Conservation (phyloP, 1,284 basidiomycete species). For the Pseudozyma tsukubaensis region DNA sequence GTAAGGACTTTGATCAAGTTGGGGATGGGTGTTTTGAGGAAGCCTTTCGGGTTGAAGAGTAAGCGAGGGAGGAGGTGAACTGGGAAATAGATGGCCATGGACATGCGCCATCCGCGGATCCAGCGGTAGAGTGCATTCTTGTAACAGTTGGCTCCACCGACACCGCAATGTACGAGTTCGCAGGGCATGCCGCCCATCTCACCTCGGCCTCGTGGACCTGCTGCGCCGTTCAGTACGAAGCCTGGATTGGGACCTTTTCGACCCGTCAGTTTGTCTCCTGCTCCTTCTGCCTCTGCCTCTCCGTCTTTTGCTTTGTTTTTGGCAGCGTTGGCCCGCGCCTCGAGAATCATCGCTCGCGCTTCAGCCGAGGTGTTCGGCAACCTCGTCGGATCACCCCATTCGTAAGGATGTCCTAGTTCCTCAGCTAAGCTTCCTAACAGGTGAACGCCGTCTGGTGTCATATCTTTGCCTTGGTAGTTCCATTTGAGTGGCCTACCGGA, state of each 20-base stretch:
- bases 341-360: constrained; percentile 20
- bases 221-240: constrained; percentile 54
- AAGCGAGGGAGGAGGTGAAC: constrained; percentile 69
- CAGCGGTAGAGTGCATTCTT: constrained; percentile 66
- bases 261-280: background rate
- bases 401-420: constrained; percentile 55
- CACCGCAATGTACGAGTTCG: constrained; percentile 67
- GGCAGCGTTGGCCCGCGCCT: constrained; percentile 18
- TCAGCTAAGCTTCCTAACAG: constrained; percentile 53
- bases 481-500: constrained; percentile 57
- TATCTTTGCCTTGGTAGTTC: constrained; percentile 58
- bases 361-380: constrained; percentile 41
- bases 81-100: constrained; percentile 69
- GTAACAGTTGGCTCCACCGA: constrained; percentile 66
- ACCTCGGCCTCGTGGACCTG: constrained; percentile 52
- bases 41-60: constrained; percentile 62
- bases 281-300: background rate
- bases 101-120: constrained; percentile 64
- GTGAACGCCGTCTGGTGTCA: constrained; percentile 43
- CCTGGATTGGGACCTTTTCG: constrained; percentile 13
- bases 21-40: constrained; percentile 48
- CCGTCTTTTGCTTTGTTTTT: constrained; percentile 4
- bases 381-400: constrained; percentile 57
- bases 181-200: constrained; percentile 68
- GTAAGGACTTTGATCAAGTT: constrained; percentile 58